phyloP scores from a whole-genome alignment of 345 rosid genomes.

The Conringia planisiliqua region DNA sequence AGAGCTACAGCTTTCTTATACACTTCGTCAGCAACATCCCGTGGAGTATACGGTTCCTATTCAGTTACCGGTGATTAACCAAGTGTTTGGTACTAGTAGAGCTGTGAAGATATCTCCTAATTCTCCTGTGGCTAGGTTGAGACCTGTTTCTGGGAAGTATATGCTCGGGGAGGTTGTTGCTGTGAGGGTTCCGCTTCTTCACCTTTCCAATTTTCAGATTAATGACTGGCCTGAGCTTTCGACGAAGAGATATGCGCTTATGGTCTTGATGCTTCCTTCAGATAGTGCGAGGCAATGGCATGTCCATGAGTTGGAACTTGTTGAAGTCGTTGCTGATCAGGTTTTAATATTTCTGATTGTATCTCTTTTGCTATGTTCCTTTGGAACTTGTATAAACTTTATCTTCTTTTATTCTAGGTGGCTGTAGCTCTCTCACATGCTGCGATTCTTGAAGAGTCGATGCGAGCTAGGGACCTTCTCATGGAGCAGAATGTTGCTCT shows the following conservation, averaged over 20 bases:
- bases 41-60: constrained; percentile 93
- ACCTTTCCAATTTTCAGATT: constrained; percentile 92
- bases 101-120: constrained; percentile 87
- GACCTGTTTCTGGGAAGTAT: constrained; percentile 79
- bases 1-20: constrained; percentile 91
- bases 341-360: constrained; percentile 29
- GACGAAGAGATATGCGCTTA: constrained; percentile 85
- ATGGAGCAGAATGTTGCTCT: constrained; percentile 96
- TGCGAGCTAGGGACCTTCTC: constrained; percentile 97
- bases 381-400: neutral
- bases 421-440: constrained; percentile 99
- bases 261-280: constrained; percentile 98
- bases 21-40: constrained; percentile 92
- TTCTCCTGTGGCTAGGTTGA: constrained; percentile 76
- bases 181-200: constrained; percentile 93
- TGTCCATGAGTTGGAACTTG: constrained; percentile 92
- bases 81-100: constrained; percentile 68
- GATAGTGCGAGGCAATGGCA: constrained; percentile 99
- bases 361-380: neutral
- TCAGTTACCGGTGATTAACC: constrained; percentile 88
- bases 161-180: constrained; percentile 94
- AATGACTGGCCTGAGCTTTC: constrained; percentile 99
- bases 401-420: constrained; percentile 49
- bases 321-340: constrained; percentile 99
- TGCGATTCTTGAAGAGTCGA: constrained; percentile 95